Evolutionary conservation across 805 yeast genomes (phyloP), one percentile per base, ranked within the genome.

Genomic region (Saccharomycopsis selenospora): DNA sequence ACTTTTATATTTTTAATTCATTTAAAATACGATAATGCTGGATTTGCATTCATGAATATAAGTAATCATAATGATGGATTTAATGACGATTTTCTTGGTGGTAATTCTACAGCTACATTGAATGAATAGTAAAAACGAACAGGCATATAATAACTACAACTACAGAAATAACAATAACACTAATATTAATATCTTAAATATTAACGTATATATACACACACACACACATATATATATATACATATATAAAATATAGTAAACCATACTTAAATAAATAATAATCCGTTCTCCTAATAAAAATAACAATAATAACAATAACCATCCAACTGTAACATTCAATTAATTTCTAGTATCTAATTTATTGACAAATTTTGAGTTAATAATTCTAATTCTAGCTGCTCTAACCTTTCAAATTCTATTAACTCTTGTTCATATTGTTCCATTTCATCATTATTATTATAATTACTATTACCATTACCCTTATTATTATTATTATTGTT

Each of bases 371-470:
- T 59, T 43, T 52, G 54, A 2, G 65, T 56, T 50, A 64, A 46
- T 40, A 58, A 61, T 42, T 64, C 67, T 42, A 64, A 48, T 46
- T 64, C 67, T 43, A 56, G 40, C 51, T 54, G 55, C 42, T 61
- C 61, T 29, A 61, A 43, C 20, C 53, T 41, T 26, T 60, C 43
- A 57, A 61, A 53, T 43, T 64, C 63, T 42, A 62, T 65, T 23
- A 65, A 44, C 41, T 63, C 61, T 26, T 52, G 43, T 42, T 62
- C 40, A 22, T 45, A 40, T 6, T 33, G 27, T 42, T 43, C 48
- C 10, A 20, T 4, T n/a, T 22, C 13, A 10, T 44, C 48, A 18
- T 29, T 40, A 11, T 40, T 20, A 8, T 41, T 23, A 18, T 40
- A 10, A 4, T 22, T 5, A 23, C 23, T 18, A 17, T 38, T 6